These are phyloP conservation scores for Canavalia gladiata DNA, from an alignment of 306 rosid genomes.

Conservation along the genomic window DNA sequence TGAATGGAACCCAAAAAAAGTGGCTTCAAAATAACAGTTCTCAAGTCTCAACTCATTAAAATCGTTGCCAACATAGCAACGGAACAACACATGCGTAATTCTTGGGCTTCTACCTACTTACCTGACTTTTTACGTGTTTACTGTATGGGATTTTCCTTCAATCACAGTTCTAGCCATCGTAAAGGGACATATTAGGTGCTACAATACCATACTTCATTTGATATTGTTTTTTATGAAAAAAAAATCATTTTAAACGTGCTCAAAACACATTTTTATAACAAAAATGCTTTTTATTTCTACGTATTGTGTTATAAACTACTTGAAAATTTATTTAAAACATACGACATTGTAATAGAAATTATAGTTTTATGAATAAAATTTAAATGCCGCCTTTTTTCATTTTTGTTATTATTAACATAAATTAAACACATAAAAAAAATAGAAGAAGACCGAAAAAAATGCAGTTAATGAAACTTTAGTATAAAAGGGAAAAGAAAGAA, in stretches of 20 bases:
- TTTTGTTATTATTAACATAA: not conserved
- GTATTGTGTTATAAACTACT: not conserved
- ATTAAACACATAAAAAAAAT: not conserved
- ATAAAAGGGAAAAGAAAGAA: not conserved
- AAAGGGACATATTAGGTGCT: not conserved
- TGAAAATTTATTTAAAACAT: not conserved
- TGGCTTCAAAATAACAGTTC: not conserved
- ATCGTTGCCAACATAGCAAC: not conserved
- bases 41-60: not conserved
- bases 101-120: slow-evolving; percentile 5
- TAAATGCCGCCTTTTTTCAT: not conserved
- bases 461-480: not conserved
- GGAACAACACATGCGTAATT: slow-evolving; percentile 32
- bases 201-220: not conserved
- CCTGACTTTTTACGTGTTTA: not conserved
- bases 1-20: not conserved
- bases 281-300: not conserved
- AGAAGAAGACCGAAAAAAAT: not conserved
- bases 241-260: not conserved
- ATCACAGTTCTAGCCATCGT: not conserved
- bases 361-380: not conserved
- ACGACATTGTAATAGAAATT: no score
- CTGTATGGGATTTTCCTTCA: not conserved
- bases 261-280: not conserved
- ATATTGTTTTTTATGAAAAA: not conserved